Conservation (phyloP, 257 asterid genomes). For the Solanum okadae region DNA sequence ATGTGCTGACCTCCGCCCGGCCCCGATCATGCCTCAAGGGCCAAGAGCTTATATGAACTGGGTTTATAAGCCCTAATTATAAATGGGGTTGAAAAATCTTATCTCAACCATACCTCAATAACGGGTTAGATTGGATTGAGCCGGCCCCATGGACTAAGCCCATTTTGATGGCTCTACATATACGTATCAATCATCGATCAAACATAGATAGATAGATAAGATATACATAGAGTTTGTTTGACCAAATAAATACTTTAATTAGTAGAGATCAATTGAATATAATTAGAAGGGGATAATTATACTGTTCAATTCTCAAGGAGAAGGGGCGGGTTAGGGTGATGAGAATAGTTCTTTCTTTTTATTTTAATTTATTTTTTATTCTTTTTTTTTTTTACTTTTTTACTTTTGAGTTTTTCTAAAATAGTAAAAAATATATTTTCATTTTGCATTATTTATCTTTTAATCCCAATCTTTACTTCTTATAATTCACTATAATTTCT, state of each 20-base stretch:
- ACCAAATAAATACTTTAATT: neutral
- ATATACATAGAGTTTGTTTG: too few species aligned
- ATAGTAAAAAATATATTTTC: neutral
- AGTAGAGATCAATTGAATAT: neutral
- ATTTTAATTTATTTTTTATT: neutral
- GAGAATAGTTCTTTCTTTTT: neutral
- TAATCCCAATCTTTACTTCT: neutral
- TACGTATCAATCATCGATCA: too few species aligned
- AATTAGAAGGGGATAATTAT: neutral
- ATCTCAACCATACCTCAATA: too few species aligned
- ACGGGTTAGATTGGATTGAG: too few species aligned
- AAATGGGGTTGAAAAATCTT: too few species aligned
- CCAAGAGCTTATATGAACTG: too few species aligned
- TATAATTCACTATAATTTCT: too few species aligned
- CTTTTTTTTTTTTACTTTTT: neutral
- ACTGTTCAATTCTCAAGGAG: neutral
- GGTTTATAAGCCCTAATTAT: too few species aligned
- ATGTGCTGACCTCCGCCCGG: rapidly evolving
- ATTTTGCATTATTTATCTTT: neutral
- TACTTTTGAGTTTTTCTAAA: neutral
- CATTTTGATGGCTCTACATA: too few species aligned
- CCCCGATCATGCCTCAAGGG: too few species aligned
- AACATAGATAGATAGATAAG: too few species aligned
- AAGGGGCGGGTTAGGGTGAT: neutral
- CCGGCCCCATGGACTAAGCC: too few species aligned